Evolutionary conservation across 208 protist species (phyloP).

Genomic region (Acanthamoeba culbertsoni): DNA sequence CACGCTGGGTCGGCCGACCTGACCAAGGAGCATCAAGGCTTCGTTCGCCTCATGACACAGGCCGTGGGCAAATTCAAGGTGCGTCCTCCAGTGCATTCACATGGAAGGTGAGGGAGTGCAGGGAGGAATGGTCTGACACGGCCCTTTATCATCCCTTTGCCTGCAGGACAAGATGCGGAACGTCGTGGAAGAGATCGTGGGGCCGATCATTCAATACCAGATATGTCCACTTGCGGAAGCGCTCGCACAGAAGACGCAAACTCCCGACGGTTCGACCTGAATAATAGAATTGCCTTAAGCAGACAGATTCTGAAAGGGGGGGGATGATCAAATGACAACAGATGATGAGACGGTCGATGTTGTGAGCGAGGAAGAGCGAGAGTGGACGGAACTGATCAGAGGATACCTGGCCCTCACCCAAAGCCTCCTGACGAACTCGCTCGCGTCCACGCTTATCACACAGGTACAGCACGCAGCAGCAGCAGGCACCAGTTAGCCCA

Average conservation of each 20-base stretch:
- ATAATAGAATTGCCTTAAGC: no score
- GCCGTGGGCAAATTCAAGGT: background rate
- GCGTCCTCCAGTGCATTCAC: no score
- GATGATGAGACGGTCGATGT: background rate
- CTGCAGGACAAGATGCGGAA: background rate
- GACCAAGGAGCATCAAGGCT: background rate
- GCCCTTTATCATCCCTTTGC: background rate
- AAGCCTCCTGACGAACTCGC: background rate
- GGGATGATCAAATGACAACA: background rate
- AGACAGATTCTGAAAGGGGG: no score
- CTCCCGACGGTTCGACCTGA: background rate
- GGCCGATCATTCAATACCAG: background rate
- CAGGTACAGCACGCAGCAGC: background rate
- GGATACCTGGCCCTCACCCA: background rate
- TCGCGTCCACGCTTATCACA: background rate
- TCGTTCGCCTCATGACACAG: background rate
- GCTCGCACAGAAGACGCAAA: background rate
- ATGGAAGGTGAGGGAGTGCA: background rate
- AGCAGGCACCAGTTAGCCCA: background rate
- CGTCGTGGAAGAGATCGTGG: background rate
- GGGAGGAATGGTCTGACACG: background rate
- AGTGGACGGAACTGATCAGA: background rate
- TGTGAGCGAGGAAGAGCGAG: constrained; percentile 10
- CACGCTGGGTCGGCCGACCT: background rate
- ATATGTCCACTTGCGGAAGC: background rate